Base-by-base conservation (phyloP, 2,329 filamentous ascomycete genomes). In the Geosmithia putterillii region DNA sequence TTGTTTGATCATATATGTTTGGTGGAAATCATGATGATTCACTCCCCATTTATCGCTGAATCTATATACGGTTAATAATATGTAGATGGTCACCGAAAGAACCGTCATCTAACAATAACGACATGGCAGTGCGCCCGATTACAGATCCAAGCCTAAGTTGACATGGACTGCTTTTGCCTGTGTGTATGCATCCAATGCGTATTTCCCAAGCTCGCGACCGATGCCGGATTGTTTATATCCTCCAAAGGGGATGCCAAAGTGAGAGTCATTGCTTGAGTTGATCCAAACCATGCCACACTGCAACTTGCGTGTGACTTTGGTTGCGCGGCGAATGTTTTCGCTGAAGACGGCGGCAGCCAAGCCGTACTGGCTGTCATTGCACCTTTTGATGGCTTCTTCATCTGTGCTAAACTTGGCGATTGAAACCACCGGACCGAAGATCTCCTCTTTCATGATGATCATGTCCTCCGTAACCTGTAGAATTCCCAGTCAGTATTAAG, bases 181-280 rank as follows among this genome's bases (percentile, higher is more conserved):
- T 22, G 54, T 57, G 42, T 63, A 70, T 3, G 56, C 62, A 12
- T 60, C 59, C 14, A 67, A 45, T 0, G 61, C 63, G 1, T 59
- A 61, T 49, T 65, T 61, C 2, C 62, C 63, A 1, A 66, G 45
- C 48, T 75, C 71, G 15, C 71, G 57, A 0, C 73, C 73, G 54
- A 76, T 74, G 6, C 75, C 75, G 54, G 66, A 71, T 59, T 76
- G 70, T 60, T 80, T 80, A 7, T 78, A 71, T 38, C 73, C 73
- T 17, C 56, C 56, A 46, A 56, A 55, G 1, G 53, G 51, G 12
- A 52, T 47, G 3, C 47, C 41, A 5, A 44, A 44, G 37, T 54
- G 48, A 10, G 46, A 46, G 40, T 54, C 48, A 40, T 54, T 49
- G 12, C 46, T 48, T 18, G 48, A 50, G 45, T 61, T 62, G 39